Percentiles rank a stretch among this genome's conserved stretches.
Evolutionary conservation across 106 monocot species (phyloP).

Genomic region (Dioscorea zingiberensis): DNA sequence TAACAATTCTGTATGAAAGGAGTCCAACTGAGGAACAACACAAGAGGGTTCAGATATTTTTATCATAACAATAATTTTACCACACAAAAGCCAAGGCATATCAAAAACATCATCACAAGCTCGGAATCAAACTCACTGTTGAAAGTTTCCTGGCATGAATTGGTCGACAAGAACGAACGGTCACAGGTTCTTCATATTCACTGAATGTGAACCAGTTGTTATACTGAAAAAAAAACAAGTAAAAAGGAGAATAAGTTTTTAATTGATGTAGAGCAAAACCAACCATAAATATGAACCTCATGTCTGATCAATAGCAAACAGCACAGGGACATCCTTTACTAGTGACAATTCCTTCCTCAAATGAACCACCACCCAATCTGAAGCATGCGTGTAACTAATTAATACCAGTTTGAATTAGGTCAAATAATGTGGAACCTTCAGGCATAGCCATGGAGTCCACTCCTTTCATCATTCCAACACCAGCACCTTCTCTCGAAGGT

Average conservation of each 20-base stretch:
- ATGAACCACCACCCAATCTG: conserved; percentile 78
- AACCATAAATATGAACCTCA: neutral
- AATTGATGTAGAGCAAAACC: neutral
- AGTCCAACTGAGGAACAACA: too few species aligned
- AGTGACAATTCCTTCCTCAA: conserved; percentile 83
- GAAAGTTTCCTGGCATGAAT: conserved; percentile 91
- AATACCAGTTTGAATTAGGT: conserved; percentile 92
- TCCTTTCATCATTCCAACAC: conserved; percentile 39
- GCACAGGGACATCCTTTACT: conserved; percentile 86
- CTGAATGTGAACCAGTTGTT: conserved; percentile 99
- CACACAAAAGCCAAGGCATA: too few species aligned
- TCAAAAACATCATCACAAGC: too few species aligned
- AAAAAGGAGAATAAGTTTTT: conserved; percentile 3
- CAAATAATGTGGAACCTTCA: conserved; percentile 82
- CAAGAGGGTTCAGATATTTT: too few species aligned
- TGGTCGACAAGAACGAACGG: conserved; percentile 58
- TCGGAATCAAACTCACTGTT: conserved; percentile 37
- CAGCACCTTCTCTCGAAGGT: conserved; percentile 87
- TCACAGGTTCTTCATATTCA: conserved; percentile 78
- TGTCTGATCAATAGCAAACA: conserved; percentile 97
- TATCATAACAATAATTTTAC: too few species aligned
- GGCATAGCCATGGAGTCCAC: conserved; percentile 84
- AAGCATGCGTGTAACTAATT: conserved; percentile 62
- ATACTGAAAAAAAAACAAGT: conserved; percentile 57
- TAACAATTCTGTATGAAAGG: too few species aligned